Percentiles rank a stretch among this genome's conserved stretches.
phyloP scores from a whole-genome alignment of 164 flowering plant genomes.

The Buxus sempervirens region DNA sequence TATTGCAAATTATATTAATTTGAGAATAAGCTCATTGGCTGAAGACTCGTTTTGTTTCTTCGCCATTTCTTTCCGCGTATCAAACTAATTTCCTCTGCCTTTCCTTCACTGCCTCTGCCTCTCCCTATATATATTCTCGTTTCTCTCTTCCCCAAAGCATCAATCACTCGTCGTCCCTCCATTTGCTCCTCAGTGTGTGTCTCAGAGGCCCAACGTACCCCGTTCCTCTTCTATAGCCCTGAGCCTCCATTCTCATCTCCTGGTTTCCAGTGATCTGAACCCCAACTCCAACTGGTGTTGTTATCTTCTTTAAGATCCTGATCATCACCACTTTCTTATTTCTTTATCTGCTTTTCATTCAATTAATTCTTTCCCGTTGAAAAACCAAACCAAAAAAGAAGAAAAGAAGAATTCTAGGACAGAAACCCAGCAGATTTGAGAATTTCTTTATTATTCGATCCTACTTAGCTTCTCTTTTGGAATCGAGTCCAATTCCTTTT shows the following conservation, averaged over 20 bases:
- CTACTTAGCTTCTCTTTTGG: too few relatives aligned
- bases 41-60: not conserved
- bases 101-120: not conserved
- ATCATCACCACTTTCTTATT: too few relatives aligned
- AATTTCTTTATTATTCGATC: too few relatives aligned
- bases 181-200: too few relatives aligned
- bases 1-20: too few relatives aligned
- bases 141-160: not conserved
- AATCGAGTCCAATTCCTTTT: not conserved
- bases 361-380: too few relatives aligned
- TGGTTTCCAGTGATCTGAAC: slow-evolving; percentile 34
- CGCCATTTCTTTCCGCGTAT: not conserved
- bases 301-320: not conserved
- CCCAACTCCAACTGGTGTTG: slow-evolving; percentile 24
- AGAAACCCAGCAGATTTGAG: not conserved
- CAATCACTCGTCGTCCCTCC: too few relatives aligned
- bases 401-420: too few relatives aligned
- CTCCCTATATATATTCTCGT: not conserved
- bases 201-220: too few relatives aligned
- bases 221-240: slow-evolving; percentile 22
- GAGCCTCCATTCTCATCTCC: slow-evolving; percentile 31
- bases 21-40: too few relatives aligned
- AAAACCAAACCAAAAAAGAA: too few relatives aligned
- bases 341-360: not conserved
- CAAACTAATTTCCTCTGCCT: not conserved